A percentile compares a stretch with the other conserved stretches of the same genome.
These are phyloP conservation scores for Aspergillus texensis DNA, from an alignment of 2,329 filamentous ascomycete genomes.

Conservation along the genomic window DNA sequence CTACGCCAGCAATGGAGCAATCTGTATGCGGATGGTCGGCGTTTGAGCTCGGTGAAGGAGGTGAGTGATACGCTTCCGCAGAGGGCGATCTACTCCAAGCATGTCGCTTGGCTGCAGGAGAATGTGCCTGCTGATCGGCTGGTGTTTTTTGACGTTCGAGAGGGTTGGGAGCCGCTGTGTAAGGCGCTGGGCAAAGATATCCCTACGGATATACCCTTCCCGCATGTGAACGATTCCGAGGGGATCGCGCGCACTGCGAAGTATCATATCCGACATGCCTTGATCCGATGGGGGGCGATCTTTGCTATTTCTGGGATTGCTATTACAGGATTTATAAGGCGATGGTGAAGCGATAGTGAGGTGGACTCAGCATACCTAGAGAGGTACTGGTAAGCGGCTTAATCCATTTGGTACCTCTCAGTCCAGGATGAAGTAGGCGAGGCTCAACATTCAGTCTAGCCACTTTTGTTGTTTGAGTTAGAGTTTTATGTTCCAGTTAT, in stretches of 20 bases:
- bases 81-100: neutral
- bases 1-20: constrained; percentile 23
- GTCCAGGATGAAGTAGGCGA: no score
- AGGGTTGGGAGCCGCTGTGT: constrained; percentile 53
- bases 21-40: constrained; percentile 20
- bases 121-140: constrained; percentile 34
- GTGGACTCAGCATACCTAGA: no score
- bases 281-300: constrained; percentile 32
- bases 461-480: no score
- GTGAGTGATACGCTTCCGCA: constrained; percentile 16
- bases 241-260: constrained; percentile 21
- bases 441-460: no score
- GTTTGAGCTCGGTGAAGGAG: neutral
- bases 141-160: constrained; percentile 41
- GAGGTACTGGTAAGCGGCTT: no score
- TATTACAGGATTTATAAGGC: neutral
- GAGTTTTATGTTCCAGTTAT: no score
- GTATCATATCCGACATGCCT: constrained; percentile 29
- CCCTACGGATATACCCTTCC: constrained; percentile 40
- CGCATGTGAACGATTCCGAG: constrained; percentile 39
- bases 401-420: no score
- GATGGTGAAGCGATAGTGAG: no score
- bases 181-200: constrained; percentile 44
- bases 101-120: constrained; percentile 29
- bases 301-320: constrained; percentile 21